Conservation (phyloP, 1,139 yeast genomes). For the Saccharomyces hybrid region DNA sequence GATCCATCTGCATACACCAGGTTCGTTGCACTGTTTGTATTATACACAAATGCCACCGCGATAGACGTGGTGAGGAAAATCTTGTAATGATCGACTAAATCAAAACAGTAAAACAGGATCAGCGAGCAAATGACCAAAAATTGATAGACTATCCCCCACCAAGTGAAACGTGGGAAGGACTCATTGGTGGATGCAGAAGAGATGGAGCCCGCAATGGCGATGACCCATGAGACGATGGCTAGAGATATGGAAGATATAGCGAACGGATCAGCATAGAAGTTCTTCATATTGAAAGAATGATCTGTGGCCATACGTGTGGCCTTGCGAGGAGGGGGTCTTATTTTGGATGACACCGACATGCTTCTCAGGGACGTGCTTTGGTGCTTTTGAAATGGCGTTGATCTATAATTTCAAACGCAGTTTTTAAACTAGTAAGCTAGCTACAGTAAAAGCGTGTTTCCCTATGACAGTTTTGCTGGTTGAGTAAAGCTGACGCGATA, state of each 20-base stretch:
- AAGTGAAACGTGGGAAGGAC: slow-evolving; percentile 70
- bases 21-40: slow-evolving; percentile 73
- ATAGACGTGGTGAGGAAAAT: slow-evolving; percentile 32
- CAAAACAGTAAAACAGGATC: slow-evolving; percentile 54
- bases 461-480: background rate
- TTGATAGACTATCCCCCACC: slow-evolving; percentile 97
- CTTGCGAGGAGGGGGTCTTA: background rate
- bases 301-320: background rate
- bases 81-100: slow-evolving; percentile 65
- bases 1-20: slow-evolving; percentile 62
- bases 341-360: background rate
- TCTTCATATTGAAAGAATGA: slow-evolving; percentile 33
- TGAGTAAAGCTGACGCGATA: background rate
- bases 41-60: slow-evolving; percentile 61
- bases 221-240: slow-evolving; percentile 66
- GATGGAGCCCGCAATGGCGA: slow-evolving; percentile 81
- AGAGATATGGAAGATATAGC: slow-evolving; percentile 60
- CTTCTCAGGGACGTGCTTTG: background rate
- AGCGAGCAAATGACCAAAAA: slow-evolving; percentile 51
- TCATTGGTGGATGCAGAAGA: slow-evolving; percentile 41
- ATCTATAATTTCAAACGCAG: background rate
- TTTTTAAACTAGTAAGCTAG: background rate
- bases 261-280: slow-evolving; percentile 61
- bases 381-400: background rate
- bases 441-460: background rate